Conservation (phyloP, 371 early-diverging fungal species). For the Gilbertella persicaria region DNA sequence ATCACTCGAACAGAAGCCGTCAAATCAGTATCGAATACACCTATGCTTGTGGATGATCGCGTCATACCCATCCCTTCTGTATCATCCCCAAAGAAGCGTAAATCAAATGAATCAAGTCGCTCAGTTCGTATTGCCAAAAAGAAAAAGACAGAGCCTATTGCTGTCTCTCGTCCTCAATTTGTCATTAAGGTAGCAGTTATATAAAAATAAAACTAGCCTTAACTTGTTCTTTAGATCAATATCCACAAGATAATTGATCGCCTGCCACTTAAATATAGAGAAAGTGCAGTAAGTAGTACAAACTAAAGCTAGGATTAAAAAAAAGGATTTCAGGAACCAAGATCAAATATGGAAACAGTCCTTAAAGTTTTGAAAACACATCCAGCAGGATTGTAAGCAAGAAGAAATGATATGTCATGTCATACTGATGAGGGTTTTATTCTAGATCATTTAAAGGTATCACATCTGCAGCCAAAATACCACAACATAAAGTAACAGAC, state of each 20-base stretch:
- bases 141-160: background rate
- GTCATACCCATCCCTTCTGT: background rate
- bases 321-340: slow-evolving; percentile 3
- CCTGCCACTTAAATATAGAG: slow-evolving; percentile 17
- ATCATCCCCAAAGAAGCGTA: background rate
- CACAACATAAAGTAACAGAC: slow-evolving; percentile 19
- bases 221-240: no score
- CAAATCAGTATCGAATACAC: background rate
- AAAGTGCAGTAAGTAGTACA: slow-evolving; percentile 25
- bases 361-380: slow-evolving; percentile 1
- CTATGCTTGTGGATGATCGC: background rate
- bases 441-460: slow-evolving; percentile 19
- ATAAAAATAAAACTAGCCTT: no score
- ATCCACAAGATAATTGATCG: slow-evolving; percentile 23
- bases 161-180: background rate
- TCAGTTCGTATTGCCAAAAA: background rate
- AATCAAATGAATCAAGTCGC: background rate
- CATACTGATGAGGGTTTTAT: no score
- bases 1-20: background rate
- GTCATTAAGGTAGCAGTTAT: slow-evolving; percentile 6
- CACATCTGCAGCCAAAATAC: slow-evolving; percentile 4
- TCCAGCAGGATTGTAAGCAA: slow-evolving; percentile 16
- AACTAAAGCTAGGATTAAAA: no score
- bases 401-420: background rate
- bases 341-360: slow-evolving; percentile 4